phyloP scores from a whole-genome alignment of 768 basidiomycete species.

The Calocybe gangraenosa region DNA sequence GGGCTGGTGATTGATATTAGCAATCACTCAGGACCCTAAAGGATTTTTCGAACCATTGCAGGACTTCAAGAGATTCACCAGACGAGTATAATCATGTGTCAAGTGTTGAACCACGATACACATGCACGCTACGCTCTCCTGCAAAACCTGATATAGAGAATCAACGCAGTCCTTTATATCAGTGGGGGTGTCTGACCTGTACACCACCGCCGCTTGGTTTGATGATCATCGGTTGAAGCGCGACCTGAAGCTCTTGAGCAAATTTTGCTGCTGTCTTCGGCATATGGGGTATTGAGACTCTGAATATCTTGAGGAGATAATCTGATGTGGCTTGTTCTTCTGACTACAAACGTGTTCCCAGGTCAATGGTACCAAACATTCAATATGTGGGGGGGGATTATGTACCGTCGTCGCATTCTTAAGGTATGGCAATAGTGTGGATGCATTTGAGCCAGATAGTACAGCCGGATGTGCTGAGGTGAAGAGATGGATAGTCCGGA shows the following conservation, averaged over 20 bases:
- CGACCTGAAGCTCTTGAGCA: constrained; percentile 76
- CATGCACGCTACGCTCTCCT: constrained; percentile 91
- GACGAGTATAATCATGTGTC: constrained; percentile 78
- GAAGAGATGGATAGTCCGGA: constrained; percentile 82
- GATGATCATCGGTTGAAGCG: constrained; percentile 88
- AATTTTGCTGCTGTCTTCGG: constrained; percentile 88
- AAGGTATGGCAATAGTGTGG: constrained; percentile 84
- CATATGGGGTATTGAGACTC: constrained; percentile 80
- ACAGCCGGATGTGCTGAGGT: constrained; percentile 79
- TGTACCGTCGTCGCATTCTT: constrained; percentile 73
- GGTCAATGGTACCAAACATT: background rate
- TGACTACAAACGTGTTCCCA: constrained; percentile 38
- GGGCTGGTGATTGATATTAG: constrained; percentile 34
- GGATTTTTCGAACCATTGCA: constrained; percentile 61
- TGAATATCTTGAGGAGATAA: constrained; percentile 85
- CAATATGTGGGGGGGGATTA: background rate
- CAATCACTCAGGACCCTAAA: background rate
- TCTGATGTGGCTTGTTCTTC: constrained; percentile 86
- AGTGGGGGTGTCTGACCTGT: constrained; percentile 43
- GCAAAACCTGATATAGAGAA: constrained; percentile 54
- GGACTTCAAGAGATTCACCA: constrained; percentile 79
- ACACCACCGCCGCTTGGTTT: constrained; percentile 72
- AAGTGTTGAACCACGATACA: constrained; percentile 80
- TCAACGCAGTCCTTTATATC: constrained; percentile 2
- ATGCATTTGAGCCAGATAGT: constrained; percentile 80